phyloP scores from a whole-genome alignment of 225 moss, liverwort and hornwort species.

The Takakia lepidozioides region DNA sequence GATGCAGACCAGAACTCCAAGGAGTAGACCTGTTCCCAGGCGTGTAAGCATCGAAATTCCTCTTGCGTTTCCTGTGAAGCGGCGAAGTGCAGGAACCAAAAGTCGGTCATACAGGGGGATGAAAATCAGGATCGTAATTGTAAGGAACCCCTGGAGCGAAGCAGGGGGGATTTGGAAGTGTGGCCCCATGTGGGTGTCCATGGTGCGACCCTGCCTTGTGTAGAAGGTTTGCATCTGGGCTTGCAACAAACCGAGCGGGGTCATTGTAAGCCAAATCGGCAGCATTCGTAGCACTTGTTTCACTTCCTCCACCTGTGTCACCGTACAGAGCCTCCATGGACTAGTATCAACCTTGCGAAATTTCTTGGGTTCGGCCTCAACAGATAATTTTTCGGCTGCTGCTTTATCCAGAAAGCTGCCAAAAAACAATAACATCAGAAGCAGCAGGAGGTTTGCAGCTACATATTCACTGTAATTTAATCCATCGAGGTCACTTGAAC shows the following conservation, averaged over 20 bases:
- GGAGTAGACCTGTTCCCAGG: neutral
- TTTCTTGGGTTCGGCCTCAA: too few relatives aligned
- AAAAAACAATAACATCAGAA: too few relatives aligned
- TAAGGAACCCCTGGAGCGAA: neutral
- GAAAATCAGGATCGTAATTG: neutral
- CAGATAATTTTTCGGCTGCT: too few relatives aligned
- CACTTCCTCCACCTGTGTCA: conserved; percentile 8
- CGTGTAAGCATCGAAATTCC: neutral
- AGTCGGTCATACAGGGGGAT: neutral
- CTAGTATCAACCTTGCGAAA: too few relatives aligned
- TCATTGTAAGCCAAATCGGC: neutral
- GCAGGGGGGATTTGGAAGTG: conserved; percentile 3
- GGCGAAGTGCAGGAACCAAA: conserved; percentile 1
- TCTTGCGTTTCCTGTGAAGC: neutral
- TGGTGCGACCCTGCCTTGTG: neutral
- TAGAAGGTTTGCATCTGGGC: neutral
- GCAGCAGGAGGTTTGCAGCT: too few relatives aligned
- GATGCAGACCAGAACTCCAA: neutral
- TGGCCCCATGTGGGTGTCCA: neutral
- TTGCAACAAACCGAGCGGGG: too few relatives aligned
- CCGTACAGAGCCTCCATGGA: neutral
- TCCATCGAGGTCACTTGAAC: too few relatives aligned
- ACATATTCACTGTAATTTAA: too few relatives aligned
- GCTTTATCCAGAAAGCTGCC: too few relatives aligned
- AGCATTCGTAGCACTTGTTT: neutral